Conservation (phyloP, 495 filamentous ascomycete species). For the Rhypophila decipiens region DNA sequence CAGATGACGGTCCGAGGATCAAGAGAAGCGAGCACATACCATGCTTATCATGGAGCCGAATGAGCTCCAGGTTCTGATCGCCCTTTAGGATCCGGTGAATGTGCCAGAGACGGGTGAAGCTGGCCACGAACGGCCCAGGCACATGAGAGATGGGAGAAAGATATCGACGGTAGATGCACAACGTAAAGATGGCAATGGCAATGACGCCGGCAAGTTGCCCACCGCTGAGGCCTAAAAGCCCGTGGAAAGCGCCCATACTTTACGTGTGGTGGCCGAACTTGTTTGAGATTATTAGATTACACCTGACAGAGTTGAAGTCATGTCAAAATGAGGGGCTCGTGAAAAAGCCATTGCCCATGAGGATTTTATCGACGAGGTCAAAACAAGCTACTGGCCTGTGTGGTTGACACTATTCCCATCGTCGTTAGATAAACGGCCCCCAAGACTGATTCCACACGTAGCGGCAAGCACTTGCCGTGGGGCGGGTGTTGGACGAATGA, state of each 20-base stretch:
- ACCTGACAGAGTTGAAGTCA: not conserved
- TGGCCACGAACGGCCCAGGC: constrained; percentile 36
- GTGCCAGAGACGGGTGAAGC: constrained; percentile 37
- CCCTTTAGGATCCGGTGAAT: constrained; percentile 33
- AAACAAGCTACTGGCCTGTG: not conserved
- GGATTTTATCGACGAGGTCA: not conserved
- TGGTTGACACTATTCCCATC: not conserved
- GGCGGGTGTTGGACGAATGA: no score
- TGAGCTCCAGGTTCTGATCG: constrained; percentile 29
- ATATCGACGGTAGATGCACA: constrained; percentile 13
- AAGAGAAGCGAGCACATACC: no score
- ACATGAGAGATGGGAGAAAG: constrained; percentile 21
- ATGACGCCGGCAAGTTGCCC: constrained; percentile 2
- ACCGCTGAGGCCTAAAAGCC: no score
- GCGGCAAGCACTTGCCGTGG: no score
- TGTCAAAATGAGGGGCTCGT: no score
- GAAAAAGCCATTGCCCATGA: no score
- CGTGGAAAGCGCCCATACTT: no score
- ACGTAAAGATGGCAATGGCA: constrained; percentile 1
- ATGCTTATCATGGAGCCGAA: constrained; percentile 36
- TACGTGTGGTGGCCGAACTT: not conserved
- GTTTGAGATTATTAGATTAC: not conserved
- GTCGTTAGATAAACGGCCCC: no score
- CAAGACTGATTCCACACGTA: not conserved
- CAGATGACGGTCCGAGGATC: no score